These are phyloP conservation scores for Fusarium abutilonis DNA, from an alignment of 2,329 filamentous ascomycete species.

Conservation along the genomic window DNA sequence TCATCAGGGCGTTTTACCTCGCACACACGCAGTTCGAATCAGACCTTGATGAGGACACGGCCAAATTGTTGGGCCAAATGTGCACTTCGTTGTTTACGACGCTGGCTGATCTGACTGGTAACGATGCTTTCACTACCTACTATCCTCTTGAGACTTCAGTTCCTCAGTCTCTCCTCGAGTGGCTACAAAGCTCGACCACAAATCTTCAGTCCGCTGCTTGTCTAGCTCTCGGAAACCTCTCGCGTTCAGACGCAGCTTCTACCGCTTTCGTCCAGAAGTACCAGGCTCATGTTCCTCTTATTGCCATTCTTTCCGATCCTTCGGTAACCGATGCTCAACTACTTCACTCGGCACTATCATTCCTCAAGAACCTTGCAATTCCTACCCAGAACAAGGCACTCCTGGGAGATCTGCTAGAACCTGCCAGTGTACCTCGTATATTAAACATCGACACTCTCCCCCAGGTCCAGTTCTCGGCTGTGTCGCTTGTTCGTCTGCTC, in stretches of 20 bases:
- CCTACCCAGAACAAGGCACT: conserved; percentile 63
- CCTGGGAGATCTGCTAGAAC: conserved; percentile 60
- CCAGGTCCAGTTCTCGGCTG: conserved; percentile 68
- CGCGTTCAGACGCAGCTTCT: conserved; percentile 66
- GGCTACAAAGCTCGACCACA: conserved; percentile 55
- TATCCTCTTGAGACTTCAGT: conserved; percentile 57
- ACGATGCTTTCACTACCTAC: conserved; percentile 56
- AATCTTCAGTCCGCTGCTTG: conserved; percentile 67
- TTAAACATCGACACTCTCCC: conserved; percentile 62
- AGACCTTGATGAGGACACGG: conserved; percentile 57
- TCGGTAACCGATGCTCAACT: conserved; percentile 59
- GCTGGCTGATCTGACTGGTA: conserved; percentile 63
- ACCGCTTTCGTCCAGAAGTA: conserved; percentile 58
- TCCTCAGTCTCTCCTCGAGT: conserved; percentile 56
- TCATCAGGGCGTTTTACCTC: conserved; percentile 61
- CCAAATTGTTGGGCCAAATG: conserved; percentile 58
- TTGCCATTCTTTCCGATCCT: conserved; percentile 56
- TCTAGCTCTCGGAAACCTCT: conserved; percentile 69
- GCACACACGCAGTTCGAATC: conserved; percentile 57
- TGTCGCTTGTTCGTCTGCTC: conserved; percentile 67
- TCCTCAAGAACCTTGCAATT: conserved; percentile 73
- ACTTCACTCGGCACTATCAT: conserved; percentile 66
- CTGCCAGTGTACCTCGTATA: conserved; percentile 60
- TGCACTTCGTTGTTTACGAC: conserved; percentile 61
- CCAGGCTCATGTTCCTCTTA: conserved; percentile 56